Percentiles rank a stretch among this genome's conserved stretches.
phyloP scores from a whole-genome alignment of 1,139 yeast species.

The Hyphopichia buzzinii region DNA sequence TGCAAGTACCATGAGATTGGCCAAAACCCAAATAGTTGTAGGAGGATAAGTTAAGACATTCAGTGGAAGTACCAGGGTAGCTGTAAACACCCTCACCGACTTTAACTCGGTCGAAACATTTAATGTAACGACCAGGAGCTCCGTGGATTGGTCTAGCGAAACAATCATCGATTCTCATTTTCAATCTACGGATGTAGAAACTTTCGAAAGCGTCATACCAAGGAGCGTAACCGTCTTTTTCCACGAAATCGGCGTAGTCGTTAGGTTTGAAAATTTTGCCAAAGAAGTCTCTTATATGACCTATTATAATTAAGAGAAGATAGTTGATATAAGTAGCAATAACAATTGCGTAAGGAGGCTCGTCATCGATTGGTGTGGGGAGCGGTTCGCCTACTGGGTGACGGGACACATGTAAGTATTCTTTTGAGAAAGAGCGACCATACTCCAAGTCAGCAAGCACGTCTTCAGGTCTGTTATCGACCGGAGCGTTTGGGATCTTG shows the following conservation, averaged over 20 bases:
- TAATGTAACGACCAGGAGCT: constrained; percentile 91
- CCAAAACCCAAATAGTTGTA: constrained; percentile 97
- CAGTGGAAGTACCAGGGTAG: constrained; percentile 71
- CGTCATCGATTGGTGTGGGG: constrained; percentile 66
- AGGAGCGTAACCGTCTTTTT: constrained; percentile 91
- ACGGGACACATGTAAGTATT: constrained; percentile 53
- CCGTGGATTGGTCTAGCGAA: constrained; percentile 95
- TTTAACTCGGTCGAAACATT: constrained; percentile 73
- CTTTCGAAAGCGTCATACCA: constrained; percentile 93
- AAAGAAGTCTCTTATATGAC: constrained; percentile 86
- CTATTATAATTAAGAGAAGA: constrained; percentile 77
- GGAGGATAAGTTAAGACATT: constrained; percentile 83
- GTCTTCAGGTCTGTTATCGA: constrained; percentile 43
- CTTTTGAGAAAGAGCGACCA: constrained; percentile 58
- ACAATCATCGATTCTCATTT: constrained; percentile 88
- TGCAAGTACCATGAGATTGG: constrained; percentile 89
- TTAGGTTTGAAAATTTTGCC: constrained; percentile 72
- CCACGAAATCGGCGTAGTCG: constrained; percentile 64
- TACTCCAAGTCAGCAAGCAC: constrained; percentile 63
- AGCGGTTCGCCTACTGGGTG: constrained; percentile 55
- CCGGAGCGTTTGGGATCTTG: constrained; percentile 50
- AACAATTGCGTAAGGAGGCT: constrained; percentile 80
- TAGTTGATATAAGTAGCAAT: constrained; percentile 83
- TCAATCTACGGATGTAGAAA: constrained; percentile 88
- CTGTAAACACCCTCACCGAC: constrained; percentile 60